Conservation (phyloP, 805 yeast species). For the Nakazawaea populi region DNA sequence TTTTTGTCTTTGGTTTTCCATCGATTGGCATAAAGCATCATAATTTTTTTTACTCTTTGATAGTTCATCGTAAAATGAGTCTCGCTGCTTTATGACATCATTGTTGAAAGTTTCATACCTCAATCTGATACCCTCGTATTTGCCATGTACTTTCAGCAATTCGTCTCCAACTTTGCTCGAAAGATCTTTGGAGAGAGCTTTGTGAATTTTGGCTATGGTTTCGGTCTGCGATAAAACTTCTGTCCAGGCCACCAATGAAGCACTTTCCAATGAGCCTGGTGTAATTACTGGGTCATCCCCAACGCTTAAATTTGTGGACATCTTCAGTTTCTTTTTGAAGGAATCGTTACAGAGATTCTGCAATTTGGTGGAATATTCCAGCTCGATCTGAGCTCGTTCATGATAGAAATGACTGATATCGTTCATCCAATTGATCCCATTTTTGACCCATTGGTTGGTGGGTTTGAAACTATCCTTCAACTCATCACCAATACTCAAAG, state of each 20-base stretch:
- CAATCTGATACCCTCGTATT: slow-evolving; percentile 47
- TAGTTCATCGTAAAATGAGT: slow-evolving; percentile 47
- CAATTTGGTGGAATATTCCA: slow-evolving; percentile 71
- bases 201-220: slow-evolving; percentile 62
- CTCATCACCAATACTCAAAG: slow-evolving; percentile 57
- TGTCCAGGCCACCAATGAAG: slow-evolving; percentile 85
- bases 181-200: slow-evolving; percentile 53
- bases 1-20: slow-evolving; percentile 77
- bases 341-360: slow-evolving; percentile 59
- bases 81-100: slow-evolving; percentile 44
- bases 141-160: slow-evolving; percentile 44
- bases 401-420: slow-evolving; percentile 81
- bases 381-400: slow-evolving; percentile 77
- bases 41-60: slow-evolving; percentile 67
- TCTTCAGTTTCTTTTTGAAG: slow-evolving; percentile 69
- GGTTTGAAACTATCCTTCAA: slow-evolving; percentile 74
- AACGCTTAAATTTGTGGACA: slow-evolving; percentile 65
- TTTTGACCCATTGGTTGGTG: slow-evolving; percentile 73
- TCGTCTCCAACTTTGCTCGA: slow-evolving; percentile 56
- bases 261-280: slow-evolving; percentile 91
- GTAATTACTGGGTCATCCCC: slow-evolving; percentile 90
- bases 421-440: slow-evolving; percentile 66
- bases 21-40: slow-evolving; percentile 71
- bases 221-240: slow-evolving; percentile 84
- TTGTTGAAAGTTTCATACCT: slow-evolving; percentile 56